Conservation (phyloP, 2,329 filamentous ascomycete species). For the Scedosporium minutisporum region DNA sequence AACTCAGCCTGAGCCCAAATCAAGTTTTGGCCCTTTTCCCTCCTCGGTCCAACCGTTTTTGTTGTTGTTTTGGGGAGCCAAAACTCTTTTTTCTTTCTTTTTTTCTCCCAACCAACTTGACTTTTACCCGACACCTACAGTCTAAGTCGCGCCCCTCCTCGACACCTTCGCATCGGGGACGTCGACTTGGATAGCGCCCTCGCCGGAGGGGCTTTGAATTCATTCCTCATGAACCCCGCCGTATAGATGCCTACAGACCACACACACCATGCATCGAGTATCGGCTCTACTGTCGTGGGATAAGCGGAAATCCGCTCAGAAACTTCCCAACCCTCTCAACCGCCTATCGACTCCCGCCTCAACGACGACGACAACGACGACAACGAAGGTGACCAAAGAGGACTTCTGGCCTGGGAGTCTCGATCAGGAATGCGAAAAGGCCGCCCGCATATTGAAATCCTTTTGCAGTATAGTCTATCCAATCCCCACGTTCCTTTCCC, state of each 20-base stretch:
- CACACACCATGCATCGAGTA: slow-evolving; percentile 11
- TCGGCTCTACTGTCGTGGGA: slow-evolving; percentile 13
- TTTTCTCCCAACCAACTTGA: neutral
- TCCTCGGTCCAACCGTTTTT: neutral
- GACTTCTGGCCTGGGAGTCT: slow-evolving; percentile 79
- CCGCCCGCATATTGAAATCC: slow-evolving; percentile 76
- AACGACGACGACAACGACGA: slow-evolving; percentile 42
- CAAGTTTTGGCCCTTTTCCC: neutral
- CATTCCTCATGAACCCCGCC: slow-evolving; percentile 2
- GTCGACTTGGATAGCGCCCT: neutral
- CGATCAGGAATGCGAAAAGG: slow-evolving; percentile 86
- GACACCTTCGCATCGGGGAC: slow-evolving; percentile 2
- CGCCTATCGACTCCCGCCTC: neutral
- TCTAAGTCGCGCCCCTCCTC: neutral
- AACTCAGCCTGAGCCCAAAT: neutral
- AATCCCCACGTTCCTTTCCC: neutral
- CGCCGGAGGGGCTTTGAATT: neutral
- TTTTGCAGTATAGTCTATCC: slow-evolving; percentile 62
- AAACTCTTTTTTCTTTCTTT: neutral
- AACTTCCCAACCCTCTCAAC: neutral
- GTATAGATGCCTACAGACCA: neutral
- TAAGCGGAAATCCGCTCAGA: slow-evolving; percentile 11
- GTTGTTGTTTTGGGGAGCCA: neutral
- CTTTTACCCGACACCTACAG: neutral
- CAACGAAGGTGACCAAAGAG: slow-evolving; percentile 26